Evolutionary conservation across 768 basidiomycete genomes (phyloP), one percentile per base, ranked within the genome.

Genomic region (Gautieria morchelliformis): DNA sequence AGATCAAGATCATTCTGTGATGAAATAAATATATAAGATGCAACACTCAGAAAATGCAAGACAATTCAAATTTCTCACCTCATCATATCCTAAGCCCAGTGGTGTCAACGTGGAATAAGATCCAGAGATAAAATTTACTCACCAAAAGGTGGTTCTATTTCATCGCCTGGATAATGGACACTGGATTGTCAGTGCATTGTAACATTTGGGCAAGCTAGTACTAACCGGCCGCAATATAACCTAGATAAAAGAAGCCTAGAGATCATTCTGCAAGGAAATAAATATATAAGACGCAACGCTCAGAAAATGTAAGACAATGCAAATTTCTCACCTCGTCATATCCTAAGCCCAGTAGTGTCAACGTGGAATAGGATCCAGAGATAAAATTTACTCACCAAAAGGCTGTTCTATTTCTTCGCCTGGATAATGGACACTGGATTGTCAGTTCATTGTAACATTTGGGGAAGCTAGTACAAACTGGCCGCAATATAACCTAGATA

Each of bases 171-270:
- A 39, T 27, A 27, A 27, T 4, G 14, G 19, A 15, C 24, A 33
- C 14, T 30, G n/a, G 0, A 47, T 61, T 32, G 62, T 64, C 33
- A 65, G 62, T 47, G 63, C 64, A 40, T 63, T 63, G 19, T 60
- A 65, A 49, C 67, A 66, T 3, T 8, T 4, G 30, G 5, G 67
- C 64, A 59, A 63, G 60, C 48, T 66, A 63, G 17, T 6, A 35
- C 55, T 8, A n/a, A 56, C 55, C 85, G 1, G 85, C 83, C 7
- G 85, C 83, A 20, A 89, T 65, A 67, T 88, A 85, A 22, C 84
- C 85, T n/a, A 88, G 76, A 68, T 85, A 87, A 55, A 86, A 84
- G n/a, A n/a, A n/a, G n/a, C n/a, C n/a, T n/a, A n/a, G 33, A 85
- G 75, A 62, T 85, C 84, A 63, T 84, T 83, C 79, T 83, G 62